Conservation (phyloP, 2,329 filamentous ascomycete species). For the Trichoderma aggressivum region DNA sequence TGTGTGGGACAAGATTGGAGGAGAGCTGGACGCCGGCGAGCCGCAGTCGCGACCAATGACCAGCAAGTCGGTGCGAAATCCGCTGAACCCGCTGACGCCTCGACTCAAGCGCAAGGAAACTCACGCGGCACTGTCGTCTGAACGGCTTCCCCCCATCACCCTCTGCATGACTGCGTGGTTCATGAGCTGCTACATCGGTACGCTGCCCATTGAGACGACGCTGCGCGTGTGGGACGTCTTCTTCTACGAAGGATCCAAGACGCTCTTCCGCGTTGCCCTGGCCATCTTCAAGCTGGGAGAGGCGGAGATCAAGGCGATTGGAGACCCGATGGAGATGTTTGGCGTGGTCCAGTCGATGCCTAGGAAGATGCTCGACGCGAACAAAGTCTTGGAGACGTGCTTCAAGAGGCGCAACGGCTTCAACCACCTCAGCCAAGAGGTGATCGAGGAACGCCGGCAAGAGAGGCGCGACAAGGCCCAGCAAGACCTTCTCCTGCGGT, state of each 20-base stretch:
- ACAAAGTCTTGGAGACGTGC: slow-evolving; percentile 75
- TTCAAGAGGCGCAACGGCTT: slow-evolving; percentile 78
- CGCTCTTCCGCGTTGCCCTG: slow-evolving; percentile 85
- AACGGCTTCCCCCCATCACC: slow-evolving; percentile 79
- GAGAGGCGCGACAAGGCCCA: slow-evolving; percentile 60
- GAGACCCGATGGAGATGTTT: slow-evolving; percentile 92
- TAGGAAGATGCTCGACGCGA: slow-evolving; percentile 75
- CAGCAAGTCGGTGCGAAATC: slow-evolving; percentile 35
- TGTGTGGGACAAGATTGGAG: slow-evolving; percentile 85
- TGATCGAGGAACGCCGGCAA: slow-evolving; percentile 71
- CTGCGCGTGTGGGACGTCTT: slow-evolving; percentile 93
- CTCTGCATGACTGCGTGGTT: slow-evolving; percentile 95
- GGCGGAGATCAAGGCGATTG: slow-evolving; percentile 70
- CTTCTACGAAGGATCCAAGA: slow-evolving; percentile 93
- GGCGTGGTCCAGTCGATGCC: slow-evolving; percentile 88
- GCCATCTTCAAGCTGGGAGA: slow-evolving; percentile 90
- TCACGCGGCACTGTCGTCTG: slow-evolving; percentile 39
- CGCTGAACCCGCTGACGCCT: slow-evolving; percentile 29
- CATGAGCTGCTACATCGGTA: slow-evolving; percentile 95
- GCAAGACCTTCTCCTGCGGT: slow-evolving; percentile 35
- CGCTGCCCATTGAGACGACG: slow-evolving; percentile 85
- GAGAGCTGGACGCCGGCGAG: slow-evolving; percentile 58
- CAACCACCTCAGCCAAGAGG: slow-evolving; percentile 74
- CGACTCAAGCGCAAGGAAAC: slow-evolving; percentile 40
- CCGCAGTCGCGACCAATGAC: slow-evolving; percentile 37